Conservation (phyloP, 2,329 filamentous ascomycete species). For the Ophiobolus disseminans region DNA sequence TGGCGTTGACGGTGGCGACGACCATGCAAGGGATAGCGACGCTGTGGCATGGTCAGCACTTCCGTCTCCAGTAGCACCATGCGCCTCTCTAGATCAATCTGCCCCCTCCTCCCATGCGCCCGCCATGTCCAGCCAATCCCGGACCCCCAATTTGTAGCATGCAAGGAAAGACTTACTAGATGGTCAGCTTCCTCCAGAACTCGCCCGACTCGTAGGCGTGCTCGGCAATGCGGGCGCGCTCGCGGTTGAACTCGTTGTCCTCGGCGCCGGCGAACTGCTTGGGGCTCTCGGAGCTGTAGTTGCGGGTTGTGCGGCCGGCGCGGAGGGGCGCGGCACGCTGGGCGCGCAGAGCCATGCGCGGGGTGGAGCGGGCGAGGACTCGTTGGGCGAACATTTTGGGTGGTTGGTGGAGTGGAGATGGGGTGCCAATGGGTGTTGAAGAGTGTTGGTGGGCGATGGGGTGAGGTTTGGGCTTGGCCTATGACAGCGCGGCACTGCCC, state of each 20-base stretch:
- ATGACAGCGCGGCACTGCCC: constrained; percentile 24
- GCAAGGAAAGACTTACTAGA: constrained; percentile 77
- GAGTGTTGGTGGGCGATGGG: constrained; percentile 27
- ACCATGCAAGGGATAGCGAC: constrained; percentile 75
- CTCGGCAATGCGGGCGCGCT: constrained; percentile 87
- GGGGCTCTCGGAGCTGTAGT: constrained; percentile 69
- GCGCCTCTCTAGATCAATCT: constrained; percentile 6
- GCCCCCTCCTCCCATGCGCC: background rate
- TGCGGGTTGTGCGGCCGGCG: constrained; percentile 65
- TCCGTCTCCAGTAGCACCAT: background rate
- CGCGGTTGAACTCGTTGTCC: constrained; percentile 93
- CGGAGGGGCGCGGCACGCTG: constrained; percentile 62
- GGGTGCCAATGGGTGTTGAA: constrained; percentile 34
- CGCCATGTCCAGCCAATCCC: background rate
- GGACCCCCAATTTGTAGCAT: background rate
- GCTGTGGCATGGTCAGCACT: constrained; percentile 58
- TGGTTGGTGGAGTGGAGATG: constrained; percentile 37
- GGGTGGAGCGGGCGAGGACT: constrained; percentile 52
- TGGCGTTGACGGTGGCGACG: constrained; percentile 80
- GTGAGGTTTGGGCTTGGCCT: constrained; percentile 31
- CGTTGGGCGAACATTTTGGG: constrained; percentile 45
- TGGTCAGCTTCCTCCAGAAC: constrained; percentile 92
- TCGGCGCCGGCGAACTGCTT: constrained; percentile 65
- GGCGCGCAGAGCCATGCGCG: constrained; percentile 62
- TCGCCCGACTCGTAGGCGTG: constrained; percentile 86